Evolutionary conservation across 345 rosid species (phyloP).

Genomic region (Eucalyptus cloeziana): DNA sequence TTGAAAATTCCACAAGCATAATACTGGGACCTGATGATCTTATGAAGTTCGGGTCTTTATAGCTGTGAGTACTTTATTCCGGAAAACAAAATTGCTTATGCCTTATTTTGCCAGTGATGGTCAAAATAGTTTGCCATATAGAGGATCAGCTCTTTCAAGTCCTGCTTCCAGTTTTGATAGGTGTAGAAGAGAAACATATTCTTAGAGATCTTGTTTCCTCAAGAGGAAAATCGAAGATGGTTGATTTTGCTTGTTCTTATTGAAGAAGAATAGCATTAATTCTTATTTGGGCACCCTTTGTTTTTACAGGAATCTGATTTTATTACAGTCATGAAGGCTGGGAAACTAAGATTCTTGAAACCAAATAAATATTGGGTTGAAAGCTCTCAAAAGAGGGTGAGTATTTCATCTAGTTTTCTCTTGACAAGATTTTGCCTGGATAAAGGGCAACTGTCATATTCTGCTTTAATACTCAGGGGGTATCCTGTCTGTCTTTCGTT

Average conservation of each 20-base stretch:
- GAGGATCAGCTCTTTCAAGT: background rate
- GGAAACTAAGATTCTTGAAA: slow-evolving; percentile 57
- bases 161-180: background rate
- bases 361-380: slow-evolving; percentile 78
- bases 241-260: background rate
- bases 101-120: background rate
- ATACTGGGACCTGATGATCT: background rate
- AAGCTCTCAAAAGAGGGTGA: slow-evolving; percentile 80
- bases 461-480: background rate
- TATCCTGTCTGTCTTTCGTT: background rate
- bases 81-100: background rate
- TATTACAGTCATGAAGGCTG: slow-evolving; percentile 62
- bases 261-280: background rate
- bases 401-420: background rate
- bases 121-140: background rate
- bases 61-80: background rate
- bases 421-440: background rate
- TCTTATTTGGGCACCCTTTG: background rate
- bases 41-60: background rate
- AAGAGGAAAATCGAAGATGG: background rate
- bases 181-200: background rate
- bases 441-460: background rate
- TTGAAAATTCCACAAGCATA: background rate
- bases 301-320: slow-evolving; percentile 47
- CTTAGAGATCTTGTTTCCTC: background rate